Evolutionary conservation across 106 monocot species (phyloP), one percentile per base, ranked within the genome.

Genomic region (Apostasia ramifera): DNA sequence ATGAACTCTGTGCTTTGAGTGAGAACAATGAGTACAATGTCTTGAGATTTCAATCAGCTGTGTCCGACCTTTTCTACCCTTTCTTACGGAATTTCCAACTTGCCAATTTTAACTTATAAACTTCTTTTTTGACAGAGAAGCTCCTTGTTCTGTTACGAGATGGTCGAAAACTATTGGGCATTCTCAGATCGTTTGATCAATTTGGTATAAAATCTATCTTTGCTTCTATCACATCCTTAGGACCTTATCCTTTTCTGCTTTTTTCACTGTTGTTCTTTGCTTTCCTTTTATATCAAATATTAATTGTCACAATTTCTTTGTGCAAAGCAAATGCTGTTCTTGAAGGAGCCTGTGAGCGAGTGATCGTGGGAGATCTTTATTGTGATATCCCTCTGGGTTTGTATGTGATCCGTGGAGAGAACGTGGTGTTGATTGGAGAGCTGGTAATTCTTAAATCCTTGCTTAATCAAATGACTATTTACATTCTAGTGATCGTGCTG

Each of bases 121-220:
- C 9, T 54, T 45, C 5, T 53, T 38, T 47, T 74, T 68, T 71
- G 13, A 44, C 90, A 98, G 97, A 93, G 70, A 98, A 98, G 66
- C 85, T 98, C 57, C 87, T 98, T 66, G 87, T 98, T 37, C 62
- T 93, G 48, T 72, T 98, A 64, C 72, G 97, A 67, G 97, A 98
- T 80, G 97, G 97, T 9, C 70, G 97, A 45, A 98, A 98, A 72
- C 83, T 98, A 66, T 69, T 98, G 54, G 97, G 97, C 62, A 90
- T 93, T 67, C 92, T 98, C 53, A 90, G 97, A 47, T 98, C 97
- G 41, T 98, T 98, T 66, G 97, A 98, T 70, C 97, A 98, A 79
- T 98, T 90, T 83, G 97, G 97, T 98, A 93, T 59, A 6, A 52
- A 26, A 44, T 66, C 44, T 60, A 8, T 50, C 62, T 14, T 45